Conservation (phyloP, 371 early-diverging fungal species). For the Mucor indicus region DNA sequence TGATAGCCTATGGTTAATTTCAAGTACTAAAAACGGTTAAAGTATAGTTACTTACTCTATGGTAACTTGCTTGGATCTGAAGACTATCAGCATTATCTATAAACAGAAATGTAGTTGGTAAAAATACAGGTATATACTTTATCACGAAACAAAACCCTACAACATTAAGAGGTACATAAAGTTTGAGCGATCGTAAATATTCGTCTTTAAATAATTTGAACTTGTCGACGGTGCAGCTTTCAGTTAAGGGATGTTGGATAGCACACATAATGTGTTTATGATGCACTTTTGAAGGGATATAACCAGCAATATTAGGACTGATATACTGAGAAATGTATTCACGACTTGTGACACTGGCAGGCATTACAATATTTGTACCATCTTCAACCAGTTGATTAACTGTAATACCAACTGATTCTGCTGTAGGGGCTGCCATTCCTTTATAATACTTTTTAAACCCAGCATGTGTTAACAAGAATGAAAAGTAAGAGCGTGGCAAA, state of each 20-base stretch:
- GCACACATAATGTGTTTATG: slow-evolving; percentile 73
- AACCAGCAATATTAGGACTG: slow-evolving; percentile 55
- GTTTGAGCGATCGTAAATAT: slow-evolving; percentile 53
- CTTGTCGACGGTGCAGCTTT: slow-evolving; percentile 48
- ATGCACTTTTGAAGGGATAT: slow-evolving; percentile 43
- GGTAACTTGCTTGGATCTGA: slow-evolving; percentile 41
- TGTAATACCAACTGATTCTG: slow-evolving; percentile 37
- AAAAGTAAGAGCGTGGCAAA: slow-evolving; percentile 61
- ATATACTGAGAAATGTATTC: slow-evolving; percentile 53
- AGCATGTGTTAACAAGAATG: slow-evolving; percentile 65
- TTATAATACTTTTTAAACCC: slow-evolving; percentile 56
- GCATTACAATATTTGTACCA: slow-evolving; percentile 37
- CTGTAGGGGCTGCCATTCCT: slow-evolving; percentile 51
- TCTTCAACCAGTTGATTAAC: slow-evolving; percentile 37
- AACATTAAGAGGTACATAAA: slow-evolving; percentile 72
- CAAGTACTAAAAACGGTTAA: too few species aligned
- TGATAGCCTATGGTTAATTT: too few species aligned
- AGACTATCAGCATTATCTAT: slow-evolving; percentile 59
- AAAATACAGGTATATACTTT: too few species aligned
- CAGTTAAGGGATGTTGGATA: slow-evolving; percentile 68
- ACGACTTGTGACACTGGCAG: slow-evolving; percentile 37
- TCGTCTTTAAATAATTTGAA: slow-evolving; percentile 41
- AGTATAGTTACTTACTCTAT: slow-evolving; percentile 34
- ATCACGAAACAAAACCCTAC: slow-evolving; percentile 38
- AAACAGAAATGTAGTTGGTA: too few species aligned